A percentile compares a stretch with the other conserved stretches of the same genome.
These are phyloP conservation scores for Blastobotrys muscicola DNA, from an alignment of 805 yeast species.

Conservation along the genomic window DNA sequence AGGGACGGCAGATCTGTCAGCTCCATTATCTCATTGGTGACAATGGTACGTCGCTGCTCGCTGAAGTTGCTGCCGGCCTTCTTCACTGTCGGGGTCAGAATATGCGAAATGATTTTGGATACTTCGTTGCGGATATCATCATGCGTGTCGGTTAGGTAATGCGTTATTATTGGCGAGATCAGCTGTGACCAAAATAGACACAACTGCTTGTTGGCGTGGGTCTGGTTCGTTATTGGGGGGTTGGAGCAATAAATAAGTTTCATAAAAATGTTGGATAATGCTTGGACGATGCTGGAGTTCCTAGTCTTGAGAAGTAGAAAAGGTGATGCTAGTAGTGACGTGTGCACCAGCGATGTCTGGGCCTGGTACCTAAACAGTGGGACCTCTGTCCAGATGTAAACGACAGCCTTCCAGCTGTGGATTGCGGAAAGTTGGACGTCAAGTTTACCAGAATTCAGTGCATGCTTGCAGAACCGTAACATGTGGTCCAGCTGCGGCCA, in stretches of 20 bases:
- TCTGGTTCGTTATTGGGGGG: too few species aligned
- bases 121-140: too few species aligned
- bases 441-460: slow-evolving; percentile 9
- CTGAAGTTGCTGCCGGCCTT: background rate
- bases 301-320: slow-evolving; percentile 8
- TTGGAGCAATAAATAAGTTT: slow-evolving; percentile 1
- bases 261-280: slow-evolving; percentile 1
- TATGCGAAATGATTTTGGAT: too few species aligned
- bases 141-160: too few species aligned
- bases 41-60: background rate
- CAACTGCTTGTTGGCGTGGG: too few species aligned
- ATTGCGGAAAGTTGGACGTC: slow-evolving; percentile 12
- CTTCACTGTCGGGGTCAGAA: too few species aligned
- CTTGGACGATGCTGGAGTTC: slow-evolving; percentile 7
- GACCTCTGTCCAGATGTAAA: slow-evolving; percentile 11
- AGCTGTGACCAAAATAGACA: too few species aligned
- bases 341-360: slow-evolving; percentile 1
- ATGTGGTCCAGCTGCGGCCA: slow-evolving; percentile 11
- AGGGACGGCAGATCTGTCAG: background rate
- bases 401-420: slow-evolving; percentile 12
- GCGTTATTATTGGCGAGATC: too few species aligned
- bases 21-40: too few species aligned
- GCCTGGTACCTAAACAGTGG: slow-evolving; percentile 4
- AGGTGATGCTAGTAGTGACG: slow-evolving; percentile 10
- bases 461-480: slow-evolving; percentile 9